These are phyloP conservation scores for Tuber brumale DNA, from an alignment of 495 filamentous ascomycete species.

Conservation along the genomic window DNA sequence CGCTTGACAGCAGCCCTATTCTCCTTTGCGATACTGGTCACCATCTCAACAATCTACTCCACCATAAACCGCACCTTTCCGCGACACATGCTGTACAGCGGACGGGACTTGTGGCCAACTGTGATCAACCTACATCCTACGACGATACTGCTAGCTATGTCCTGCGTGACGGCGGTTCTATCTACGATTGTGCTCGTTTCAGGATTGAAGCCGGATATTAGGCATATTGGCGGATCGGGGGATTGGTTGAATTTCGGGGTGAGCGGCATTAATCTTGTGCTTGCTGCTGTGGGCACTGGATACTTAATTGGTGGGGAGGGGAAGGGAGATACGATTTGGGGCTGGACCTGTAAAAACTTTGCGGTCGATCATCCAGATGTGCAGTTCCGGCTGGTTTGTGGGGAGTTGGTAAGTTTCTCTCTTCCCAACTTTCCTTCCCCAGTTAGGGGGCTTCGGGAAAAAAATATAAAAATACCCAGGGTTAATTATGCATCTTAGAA, in stretches of 20 bases:
- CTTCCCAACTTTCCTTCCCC: neutral
- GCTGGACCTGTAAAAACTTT: conserved; percentile 28
- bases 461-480: conserved; percentile 6
- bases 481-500: conserved; percentile 14
- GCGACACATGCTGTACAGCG: conserved; percentile 14
- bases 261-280: conserved; percentile 16
- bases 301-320: conserved; percentile 22
- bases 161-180: conserved; percentile 24
- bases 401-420: conserved; percentile 20
- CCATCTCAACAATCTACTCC: conserved; percentile 27
- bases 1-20: conserved; percentile 27
- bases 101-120: conserved; percentile 26
- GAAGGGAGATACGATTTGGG: conserved; percentile 18
- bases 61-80: conserved; percentile 25
- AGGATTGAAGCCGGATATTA: conserved; percentile 21
- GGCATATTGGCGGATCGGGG: conserved; percentile 27
- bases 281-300: conserved; percentile 21
- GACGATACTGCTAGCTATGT: conserved; percentile 24
- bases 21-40: conserved; percentile 23
- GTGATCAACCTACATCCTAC: conserved; percentile 26
- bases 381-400: conserved; percentile 32
- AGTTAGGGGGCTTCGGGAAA: neutral
- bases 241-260: conserved; percentile 27
- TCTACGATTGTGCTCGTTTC: conserved; percentile 25
- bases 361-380: conserved; percentile 22